A percentile compares a stretch with the other conserved stretches of the same genome.
Conservation (phyloP, 192 early-diverging fungal species). For the Linnemannia zychae region DNA sequence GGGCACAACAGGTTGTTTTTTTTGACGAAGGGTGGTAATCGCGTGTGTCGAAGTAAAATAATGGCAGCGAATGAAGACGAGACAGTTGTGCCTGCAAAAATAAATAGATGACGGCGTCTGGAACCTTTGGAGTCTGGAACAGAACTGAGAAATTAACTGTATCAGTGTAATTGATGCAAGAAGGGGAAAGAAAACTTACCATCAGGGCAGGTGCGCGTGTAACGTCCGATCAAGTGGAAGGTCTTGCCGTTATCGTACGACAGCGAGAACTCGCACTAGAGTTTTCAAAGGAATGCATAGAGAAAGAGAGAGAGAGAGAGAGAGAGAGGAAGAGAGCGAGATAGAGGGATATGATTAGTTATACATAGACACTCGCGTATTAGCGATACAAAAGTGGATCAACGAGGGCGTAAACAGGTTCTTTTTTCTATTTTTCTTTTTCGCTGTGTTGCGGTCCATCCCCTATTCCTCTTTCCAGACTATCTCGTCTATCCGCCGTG, state of each 20-base stretch:
- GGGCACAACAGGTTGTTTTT: background rate
- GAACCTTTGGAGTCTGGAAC: no score
- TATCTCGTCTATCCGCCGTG: background rate
- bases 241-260: constrained; percentile 74
- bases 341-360: background rate
- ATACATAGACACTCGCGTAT: background rate
- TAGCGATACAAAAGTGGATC: background rate
- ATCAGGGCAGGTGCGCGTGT: constrained; percentile 57
- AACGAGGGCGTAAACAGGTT: background rate
- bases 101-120: background rate
- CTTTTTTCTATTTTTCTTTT: background rate
- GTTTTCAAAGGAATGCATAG: background rate
- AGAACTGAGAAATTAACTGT: no score
- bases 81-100: no score
- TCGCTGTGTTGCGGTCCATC: background rate
- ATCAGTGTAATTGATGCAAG: no score
- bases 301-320: background rate
- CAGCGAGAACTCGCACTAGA: constrained; percentile 79
- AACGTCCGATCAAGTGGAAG: constrained; percentile 56
- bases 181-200: no score
- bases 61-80: no score
- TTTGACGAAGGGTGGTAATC: no score
- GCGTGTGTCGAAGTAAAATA: no score
- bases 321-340: background rate
- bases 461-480: background rate